These are phyloP conservation scores for Biscogniauxia sp. DNA, from an alignment of 2,329 filamentous ascomycete genomes.

Conservation along the genomic window DNA sequence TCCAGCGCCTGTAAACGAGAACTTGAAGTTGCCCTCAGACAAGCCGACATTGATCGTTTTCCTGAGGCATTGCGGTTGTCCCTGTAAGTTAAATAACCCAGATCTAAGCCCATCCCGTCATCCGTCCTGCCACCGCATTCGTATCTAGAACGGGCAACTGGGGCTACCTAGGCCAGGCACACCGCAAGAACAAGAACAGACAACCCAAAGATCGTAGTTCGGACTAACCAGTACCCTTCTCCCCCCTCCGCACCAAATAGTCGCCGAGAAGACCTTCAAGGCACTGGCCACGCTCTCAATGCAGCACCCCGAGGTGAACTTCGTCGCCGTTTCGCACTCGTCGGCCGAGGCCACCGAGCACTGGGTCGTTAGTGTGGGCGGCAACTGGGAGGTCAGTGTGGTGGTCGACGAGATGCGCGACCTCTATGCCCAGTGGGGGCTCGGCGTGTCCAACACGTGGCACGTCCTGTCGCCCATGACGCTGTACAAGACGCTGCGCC, in stretches of 20 bases:
- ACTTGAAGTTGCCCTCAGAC: slow-evolving; percentile 50
- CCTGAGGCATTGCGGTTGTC: slow-evolving; percentile 71
- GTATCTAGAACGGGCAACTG: not conserved
- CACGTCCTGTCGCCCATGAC: slow-evolving; percentile 60
- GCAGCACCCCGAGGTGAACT: slow-evolving; percentile 49
- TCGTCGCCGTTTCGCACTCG: slow-evolving; percentile 63
- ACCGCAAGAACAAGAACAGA: slow-evolving; percentile 1
- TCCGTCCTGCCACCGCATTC: not conserved
- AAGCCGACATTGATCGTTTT: slow-evolving; percentile 65
- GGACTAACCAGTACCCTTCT: not conserved
- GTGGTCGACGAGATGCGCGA: slow-evolving; percentile 59
- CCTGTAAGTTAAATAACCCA: slow-evolving; percentile 50
- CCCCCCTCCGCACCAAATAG: slow-evolving; percentile 35
- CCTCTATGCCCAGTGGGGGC: slow-evolving; percentile 63
- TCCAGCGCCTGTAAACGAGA: slow-evolving; percentile 52
- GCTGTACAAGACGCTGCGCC: slow-evolving; percentile 55
- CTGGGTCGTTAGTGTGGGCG: slow-evolving; percentile 56
- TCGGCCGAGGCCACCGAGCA: slow-evolving; percentile 49
- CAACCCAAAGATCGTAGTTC: not conserved
- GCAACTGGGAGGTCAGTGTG: slow-evolving; percentile 56
- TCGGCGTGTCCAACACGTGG: slow-evolving; percentile 59
- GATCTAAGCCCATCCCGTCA: no score
- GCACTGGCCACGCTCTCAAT: slow-evolving; percentile 51
- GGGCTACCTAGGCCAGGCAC: not conserved
- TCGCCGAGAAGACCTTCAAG: slow-evolving; percentile 66